Percentiles rank a stretch among this genome's conserved stretches.
These are phyloP conservation scores for Suillus ampliporus DNA, from an alignment of 768 basidiomycete genomes.

Conservation along the genomic window DNA sequence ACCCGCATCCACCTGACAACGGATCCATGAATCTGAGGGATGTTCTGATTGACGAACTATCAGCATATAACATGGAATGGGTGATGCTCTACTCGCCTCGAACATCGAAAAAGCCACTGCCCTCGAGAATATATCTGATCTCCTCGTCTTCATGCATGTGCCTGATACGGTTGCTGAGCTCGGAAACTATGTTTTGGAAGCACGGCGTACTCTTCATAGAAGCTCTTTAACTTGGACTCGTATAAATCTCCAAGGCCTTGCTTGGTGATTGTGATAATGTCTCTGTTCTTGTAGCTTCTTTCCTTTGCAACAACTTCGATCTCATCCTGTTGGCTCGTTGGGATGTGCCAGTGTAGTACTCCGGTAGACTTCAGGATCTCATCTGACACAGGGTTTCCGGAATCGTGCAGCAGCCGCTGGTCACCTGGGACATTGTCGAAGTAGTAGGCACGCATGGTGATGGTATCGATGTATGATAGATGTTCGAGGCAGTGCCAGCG, in stretches of 20 bases:
- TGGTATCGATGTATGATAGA: background rate
- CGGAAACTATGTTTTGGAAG: too few relatives aligned
- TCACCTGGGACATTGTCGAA: constrained; percentile 79
- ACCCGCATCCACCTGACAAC: constrained; percentile 74
- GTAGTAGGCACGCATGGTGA: constrained; percentile 74
- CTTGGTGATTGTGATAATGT: constrained; percentile 77
- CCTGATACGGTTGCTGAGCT: constrained; percentile 40
- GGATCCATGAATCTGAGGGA: constrained; percentile 77
- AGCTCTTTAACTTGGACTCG: constrained; percentile 80
- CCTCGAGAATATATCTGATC: constrained; percentile 85
- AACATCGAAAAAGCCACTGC: constrained; percentile 92
- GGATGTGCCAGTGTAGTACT: constrained; percentile 71
- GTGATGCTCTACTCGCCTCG: constrained; percentile 58
- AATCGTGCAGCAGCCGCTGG: constrained; percentile 83
- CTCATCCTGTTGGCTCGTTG: constrained; percentile 54
- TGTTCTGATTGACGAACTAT: constrained; percentile 49
- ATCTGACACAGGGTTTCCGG: constrained; percentile 56
- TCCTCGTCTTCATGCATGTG: constrained; percentile 98
- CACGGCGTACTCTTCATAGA: constrained; percentile 78
- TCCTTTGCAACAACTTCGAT: constrained; percentile 69
- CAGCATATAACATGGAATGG: background rate
- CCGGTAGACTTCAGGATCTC: constrained; percentile 60
- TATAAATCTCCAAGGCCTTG: constrained; percentile 83
- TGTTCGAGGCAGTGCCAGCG: too few relatives aligned
- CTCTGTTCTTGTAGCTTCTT: constrained; percentile 83